Base-by-base conservation (phyloP, 257 asterid species). In the Lithospermum erythrorhizon region DNA sequence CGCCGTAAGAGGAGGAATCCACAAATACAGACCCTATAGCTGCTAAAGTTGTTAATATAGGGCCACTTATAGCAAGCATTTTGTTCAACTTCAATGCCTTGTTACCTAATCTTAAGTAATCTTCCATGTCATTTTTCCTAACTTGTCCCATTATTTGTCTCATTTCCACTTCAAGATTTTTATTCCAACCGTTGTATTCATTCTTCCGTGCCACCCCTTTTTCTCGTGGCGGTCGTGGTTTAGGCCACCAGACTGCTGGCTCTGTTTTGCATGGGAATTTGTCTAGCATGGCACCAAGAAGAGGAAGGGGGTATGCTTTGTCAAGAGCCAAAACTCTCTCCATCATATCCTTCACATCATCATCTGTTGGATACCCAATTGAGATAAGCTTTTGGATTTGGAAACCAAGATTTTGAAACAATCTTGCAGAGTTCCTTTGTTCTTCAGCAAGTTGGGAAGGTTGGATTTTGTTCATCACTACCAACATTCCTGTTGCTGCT, bases 401-500 rank as follows among this genome's bases (percentile, higher is more conserved):
- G 20, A 61, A 73, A 8, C 64, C 69, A 6, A 83, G 73, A 61
- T 83, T 84, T 61, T 76, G 65, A 72, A 88, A 83, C 37, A 83
- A 70, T 70, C 95, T 78, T 3, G 61, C 54, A 0, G 90, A 91
- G 52, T 81, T 88, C 30, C 93, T 24, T 18, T 88, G 96, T 47
- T 88, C 96, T 56, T 88, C 95, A 0, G 82, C 87, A 0, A 85
- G 80, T 62, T 87, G 96, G 21, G 89, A 83, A 0, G 96, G 90
- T 62, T 87, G 96, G 48, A 83, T 78, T 19, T 81, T 67, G 53
- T 81, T 82, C 78, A 82, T 62, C 5, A 79, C 53, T 1, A 73
- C 49, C 1, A 77, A 66, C 77, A 82, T 61, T 6, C 77, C 84
- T 0, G 93, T 68, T 2, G 86, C 87, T 6, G 80, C 83, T 62